Base-by-base conservation (phyloP, 2,329 filamentous ascomycete species). In the Ophiostoma sp. region DNA sequence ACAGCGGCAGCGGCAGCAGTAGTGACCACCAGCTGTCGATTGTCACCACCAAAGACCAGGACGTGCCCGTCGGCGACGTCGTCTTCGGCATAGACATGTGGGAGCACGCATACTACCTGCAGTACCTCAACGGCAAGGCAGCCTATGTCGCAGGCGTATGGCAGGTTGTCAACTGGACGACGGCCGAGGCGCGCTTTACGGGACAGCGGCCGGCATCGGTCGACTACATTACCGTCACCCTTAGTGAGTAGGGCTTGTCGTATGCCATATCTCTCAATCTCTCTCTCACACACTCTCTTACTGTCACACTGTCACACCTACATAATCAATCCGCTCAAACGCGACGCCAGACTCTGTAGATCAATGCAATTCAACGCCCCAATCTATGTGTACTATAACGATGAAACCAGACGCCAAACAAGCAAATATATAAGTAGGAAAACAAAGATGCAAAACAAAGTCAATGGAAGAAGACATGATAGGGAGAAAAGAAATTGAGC, bases 101-200 rank as follows among this genome's bases (percentile, higher is more conserved):
- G 92, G 92, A 96, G 80, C 92, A 96, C 79, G 92, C 92, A 0
- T 96, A 96, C 76, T 96, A 96, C 75, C 80, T 96, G 18, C 91
- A 91, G 85, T 93, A 92, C 74, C 81, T 89, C 70, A 93, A 93
- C 74, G 86, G 87, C 70, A 92, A 92, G 78, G 87, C 87, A 1
- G 85, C 86, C 0, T 93, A 93, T 73, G 84, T 92, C 5, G 85
- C 90, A 70, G 89, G 89, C 70, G 89, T 92, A 72, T 93, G 89
- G 90, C 86, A 87, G 42, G 85, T 93, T 44, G 87, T 93, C 74
- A 92, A 92, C 79, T 93, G 90, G 90, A 86, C 87, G 77, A 87
- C 83, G 6, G 84, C 86, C 0, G 89, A 91, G 79, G 77, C 81
- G 68, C 83, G 89, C 40, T 91, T 64, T 11, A 64, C 62, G n/a